These are phyloP conservation scores for Phyllosticta citrichinensis DNA, from an alignment of 2,329 filamentous ascomycete species.

Conservation along the genomic window DNA sequence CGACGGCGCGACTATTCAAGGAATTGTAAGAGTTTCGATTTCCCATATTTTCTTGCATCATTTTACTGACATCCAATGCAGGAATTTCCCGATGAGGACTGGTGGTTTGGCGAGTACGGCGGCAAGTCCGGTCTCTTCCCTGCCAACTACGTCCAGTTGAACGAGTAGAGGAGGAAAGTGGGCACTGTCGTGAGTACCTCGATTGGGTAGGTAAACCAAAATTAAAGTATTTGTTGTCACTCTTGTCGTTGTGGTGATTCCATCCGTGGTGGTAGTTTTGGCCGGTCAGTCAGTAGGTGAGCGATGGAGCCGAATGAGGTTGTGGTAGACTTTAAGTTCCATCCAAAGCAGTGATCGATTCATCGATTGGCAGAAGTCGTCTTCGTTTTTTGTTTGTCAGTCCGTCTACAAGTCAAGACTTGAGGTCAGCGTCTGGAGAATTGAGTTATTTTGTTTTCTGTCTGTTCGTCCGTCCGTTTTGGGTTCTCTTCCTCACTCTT, in stretches of 20 bases:
- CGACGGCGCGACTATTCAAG: conserved; percentile 72
- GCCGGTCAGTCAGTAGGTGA: too few relatives aligned
- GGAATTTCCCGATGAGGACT: conserved; percentile 97
- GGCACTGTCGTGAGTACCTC: background rate
- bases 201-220: background rate
- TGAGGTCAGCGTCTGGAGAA: too few relatives aligned
- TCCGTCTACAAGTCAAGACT: too few relatives aligned
- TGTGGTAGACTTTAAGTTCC: too few relatives aligned
- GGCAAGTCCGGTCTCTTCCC: conserved; percentile 75
- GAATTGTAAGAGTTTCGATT: conserved; percentile 50
- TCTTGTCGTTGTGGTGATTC: background rate
- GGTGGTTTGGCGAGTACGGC: conserved; percentile 87
- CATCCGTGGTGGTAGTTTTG: too few relatives aligned
- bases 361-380: too few relatives aligned
- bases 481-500: too few relatives aligned
- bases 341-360: too few relatives aligned
- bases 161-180: conserved; percentile 24
- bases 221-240: background rate
- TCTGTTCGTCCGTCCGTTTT: too few relatives aligned
- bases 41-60: background rate
- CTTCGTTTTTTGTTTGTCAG: too few relatives aligned
- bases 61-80: conserved; percentile 21
- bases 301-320: too few relatives aligned
- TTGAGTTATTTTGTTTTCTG: too few relatives aligned
- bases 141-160: conserved; percentile 41